Conservation (phyloP, 352 stramenopile genomes). For the Globisporangium takayamanum region DNA sequence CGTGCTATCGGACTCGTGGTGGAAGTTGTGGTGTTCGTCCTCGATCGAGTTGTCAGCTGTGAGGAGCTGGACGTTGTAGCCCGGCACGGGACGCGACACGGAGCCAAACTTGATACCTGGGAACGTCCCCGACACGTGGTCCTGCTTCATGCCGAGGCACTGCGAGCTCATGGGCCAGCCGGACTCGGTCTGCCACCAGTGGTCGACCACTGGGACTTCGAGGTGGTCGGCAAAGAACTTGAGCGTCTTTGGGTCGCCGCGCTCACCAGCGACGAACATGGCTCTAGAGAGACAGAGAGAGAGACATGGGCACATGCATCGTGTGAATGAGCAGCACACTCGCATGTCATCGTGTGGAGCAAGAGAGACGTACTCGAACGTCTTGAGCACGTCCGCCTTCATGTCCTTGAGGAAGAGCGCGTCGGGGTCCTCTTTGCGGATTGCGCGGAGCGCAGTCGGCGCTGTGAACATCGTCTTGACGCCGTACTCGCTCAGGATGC, state of each 20-base stretch:
- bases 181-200: constrained; percentile 92
- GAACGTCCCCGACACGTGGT: constrained; percentile 22
- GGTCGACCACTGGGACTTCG: constrained; percentile 67
- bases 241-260: constrained; percentile 83
- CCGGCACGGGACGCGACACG: constrained; percentile 59
- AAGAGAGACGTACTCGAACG: constrained; percentile 44
- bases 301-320: not conserved
- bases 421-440: constrained; percentile 81
- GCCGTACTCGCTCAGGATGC: constrained; percentile 75
- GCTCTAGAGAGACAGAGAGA: constrained; percentile 21
- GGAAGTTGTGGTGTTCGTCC: constrained; percentile 36
- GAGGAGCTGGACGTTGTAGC: constrained; percentile 80
- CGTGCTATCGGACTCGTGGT: constrained; percentile 47
- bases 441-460: constrained; percentile 86
- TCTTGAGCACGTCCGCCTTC: constrained; percentile 39
- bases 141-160: constrained; percentile 69
- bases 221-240: constrained; percentile 66
- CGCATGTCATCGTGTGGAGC: not conserved
- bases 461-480: constrained; percentile 89
- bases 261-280: constrained; percentile 86
- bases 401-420: constrained; percentile 39
- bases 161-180: constrained; percentile 74
- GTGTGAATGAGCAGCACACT: not conserved
- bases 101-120: constrained; percentile 60
- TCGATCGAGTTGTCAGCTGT: constrained; percentile 35